Evolutionary conservation across 306 rosid species (phyloP).

Genomic region (Ammopiptanthus mongolicus): DNA sequence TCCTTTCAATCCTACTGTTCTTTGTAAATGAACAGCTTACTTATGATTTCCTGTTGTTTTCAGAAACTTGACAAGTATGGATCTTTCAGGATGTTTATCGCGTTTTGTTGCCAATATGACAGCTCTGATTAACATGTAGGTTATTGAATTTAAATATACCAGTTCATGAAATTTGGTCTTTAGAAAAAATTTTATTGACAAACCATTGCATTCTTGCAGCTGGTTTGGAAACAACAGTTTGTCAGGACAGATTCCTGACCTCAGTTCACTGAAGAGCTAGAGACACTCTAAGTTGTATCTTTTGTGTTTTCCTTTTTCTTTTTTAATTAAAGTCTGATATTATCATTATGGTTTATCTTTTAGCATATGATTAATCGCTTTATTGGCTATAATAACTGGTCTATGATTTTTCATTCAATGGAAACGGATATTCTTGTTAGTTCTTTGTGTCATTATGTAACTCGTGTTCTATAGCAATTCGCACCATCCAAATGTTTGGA

Average conservation of each 20-base stretch:
- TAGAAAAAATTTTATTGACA: not conserved
- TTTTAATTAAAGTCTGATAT: not conserved
- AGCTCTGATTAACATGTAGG: constrained; percentile 70
- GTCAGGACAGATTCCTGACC: constrained; percentile 74
- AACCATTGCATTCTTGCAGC: constrained; percentile 37
- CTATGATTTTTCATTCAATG: constrained; percentile 14
- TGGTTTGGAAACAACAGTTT: constrained; percentile 85
- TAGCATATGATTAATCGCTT: not conserved
- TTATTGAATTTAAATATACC: not conserved
- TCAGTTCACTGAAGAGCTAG: constrained; percentile 58
- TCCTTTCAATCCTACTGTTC: constrained; percentile 6
- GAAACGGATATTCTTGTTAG: not conserved
- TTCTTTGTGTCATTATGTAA: constrained; percentile 10
- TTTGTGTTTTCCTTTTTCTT: not conserved
- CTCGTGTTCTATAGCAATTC: not conserved
- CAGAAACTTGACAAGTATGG: constrained; percentile 87
- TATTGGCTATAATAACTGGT: not conserved
- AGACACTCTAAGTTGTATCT: constrained; percentile 64
- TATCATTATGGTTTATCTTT: constrained; percentile 8
- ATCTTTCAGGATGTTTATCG: constrained; percentile 74
- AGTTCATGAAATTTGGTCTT: constrained; percentile 4
- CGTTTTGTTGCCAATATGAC: constrained; percentile 78
- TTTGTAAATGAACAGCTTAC: constrained; percentile 28
- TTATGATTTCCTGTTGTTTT: constrained; percentile 24
- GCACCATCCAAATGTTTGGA: constrained; percentile 17